Evolutionary conservation across 345 rosid genomes (phyloP), one percentile per base, ranked within the genome.

Genomic region (Brassica cretica): DNA sequence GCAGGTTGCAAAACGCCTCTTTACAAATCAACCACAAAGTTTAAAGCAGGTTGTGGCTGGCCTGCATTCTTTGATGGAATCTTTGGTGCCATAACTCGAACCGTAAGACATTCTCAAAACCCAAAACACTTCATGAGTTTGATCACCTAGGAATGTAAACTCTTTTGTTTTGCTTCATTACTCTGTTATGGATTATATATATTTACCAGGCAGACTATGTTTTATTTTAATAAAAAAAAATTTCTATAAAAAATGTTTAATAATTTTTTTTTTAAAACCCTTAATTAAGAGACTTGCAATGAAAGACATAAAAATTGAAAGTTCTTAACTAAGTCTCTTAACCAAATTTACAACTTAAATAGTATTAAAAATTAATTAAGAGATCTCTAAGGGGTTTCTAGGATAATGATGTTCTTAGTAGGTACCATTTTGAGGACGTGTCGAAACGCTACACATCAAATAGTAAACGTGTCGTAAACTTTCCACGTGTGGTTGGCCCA

Each of bases 61-160:
- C 97, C 97, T 4, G 96, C 98, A 78, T 92, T 92, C 82, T 92
- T 25, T 16, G 96, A 94, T 65, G 97, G 94, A 70, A 87, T 93
- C 15, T 93, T 93, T 0, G 94, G 93, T 62, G 96, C 96, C 74
- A 91, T 93, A n/a, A 87, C 85, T 72, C 19, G 90, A 73, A 82
- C 0, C 0, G 96, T 94, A 78, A 24, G 76, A 10, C 10, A 6
- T 32, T 62, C 67, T 59, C 41, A 41, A 8, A 18, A 8, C 59
- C 6, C 8, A 21, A 6, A 73, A 41, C 10, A 41, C 49, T 21
- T 12, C 16, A 68, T 66, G 5, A n/a, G 15, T 1, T 15, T 12
- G 53, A 46, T 46, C 49, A 41, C 12, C 14, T 2, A 41, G 10
- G 10, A 41, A 41, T 9, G 14, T 41, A 21, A 21, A 21, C 24